Evolutionary conservation across 768 basidiomycete genomes (phyloP), one percentile per base, ranked within the genome.

Genomic region (Tulasnella sp.): DNA sequence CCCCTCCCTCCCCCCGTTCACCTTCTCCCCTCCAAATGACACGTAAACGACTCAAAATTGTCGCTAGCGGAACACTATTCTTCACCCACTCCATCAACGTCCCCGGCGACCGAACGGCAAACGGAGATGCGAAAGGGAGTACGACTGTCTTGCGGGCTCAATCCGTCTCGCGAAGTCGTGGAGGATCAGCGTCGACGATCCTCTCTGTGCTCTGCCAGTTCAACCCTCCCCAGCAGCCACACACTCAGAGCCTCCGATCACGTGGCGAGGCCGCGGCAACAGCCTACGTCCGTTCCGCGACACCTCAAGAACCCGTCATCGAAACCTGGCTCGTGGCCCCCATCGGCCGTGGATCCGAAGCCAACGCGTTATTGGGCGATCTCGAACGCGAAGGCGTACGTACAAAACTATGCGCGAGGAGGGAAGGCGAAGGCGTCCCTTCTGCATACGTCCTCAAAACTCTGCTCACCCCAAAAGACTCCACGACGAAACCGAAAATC

Each of bases 1-100:
- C 41, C n/a, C 36, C 36, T 11, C 29, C 29, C 9, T 40, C 52
- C 25, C 48, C 50, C 34, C 58, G 37, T 31, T 52, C 49, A 31
- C 51, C 58, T 15, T 40, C 49, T 25, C 48, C 29, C 25, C 41
- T 19, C 25, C n/a, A 12, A n/a, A 40, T 39, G 42, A 43, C 59
- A 4, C 55, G 42, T n/a, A 31, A 34, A 12, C 43, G 55, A 21
- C 42, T 62, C 14, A 31, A 60, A 7, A 61, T 90, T 23, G 77
- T 90, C 37, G 84, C 84, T 2, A 81, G 82, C 11, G 87, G 87
- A 12, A 85, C 87, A 8, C 75, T 91, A 37, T 90, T 90, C 66
- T 68, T 84, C 41, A 86, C 84, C 4, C 81, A 88, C 66, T 82
- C 80, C 0, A 75, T 91, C 48, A 72, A 73, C 36, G 63, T 90